Base-by-base conservation (phyloP, 805 yeast genomes). In the Schwanniomyces occidentalis region DNA sequence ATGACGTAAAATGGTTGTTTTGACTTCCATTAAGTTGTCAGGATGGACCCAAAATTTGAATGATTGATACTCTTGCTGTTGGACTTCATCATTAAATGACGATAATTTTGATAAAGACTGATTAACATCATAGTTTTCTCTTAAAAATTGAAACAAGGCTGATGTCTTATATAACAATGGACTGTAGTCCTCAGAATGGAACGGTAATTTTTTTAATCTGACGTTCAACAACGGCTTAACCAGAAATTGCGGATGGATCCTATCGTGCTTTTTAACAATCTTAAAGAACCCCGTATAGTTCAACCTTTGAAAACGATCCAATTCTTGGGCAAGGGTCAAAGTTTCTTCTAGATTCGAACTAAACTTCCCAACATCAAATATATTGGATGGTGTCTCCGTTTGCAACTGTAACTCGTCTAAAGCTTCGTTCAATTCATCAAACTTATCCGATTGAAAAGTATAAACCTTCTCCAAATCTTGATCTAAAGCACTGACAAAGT, bases 41-140 rank as follows among this genome's bases (percentile, higher is more conserved):
- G 91, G 90, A 58, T 91, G 98, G 27, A 93, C 75, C 99, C 99
- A 91, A 61, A 91, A 91, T 64, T 86, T 88, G 62, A 82, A 80
- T 10, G 87, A 81, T 44, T 69, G 82, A 69, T 50, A 80, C 56
- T 68, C 67, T n/a, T 44, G 49, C 30, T 46, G 49, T 33, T 46
- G 49, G 16, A 59, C 49, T 7, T 56, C 62, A 35, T 67, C 72
- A 37, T 62, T 67, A 63, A 69, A 56, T 61, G 70, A 64, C n/a
- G 77, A 70, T 36, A 76, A 54, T 46, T 70, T 73, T 22, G 68
- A 65, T 45, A 76, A 65, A 0, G 76, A 61, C 44, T 67, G 69
- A 43, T 71, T 69, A 25, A 76, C 57, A 40, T 71, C 73, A 46
- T 75, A 69, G 61, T 84, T 87, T 47, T 84, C 91, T 58, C 95